phyloP scores from a whole-genome alignment of 208 protist genomes.

The Acanthamoeba lenticulata region DNA sequence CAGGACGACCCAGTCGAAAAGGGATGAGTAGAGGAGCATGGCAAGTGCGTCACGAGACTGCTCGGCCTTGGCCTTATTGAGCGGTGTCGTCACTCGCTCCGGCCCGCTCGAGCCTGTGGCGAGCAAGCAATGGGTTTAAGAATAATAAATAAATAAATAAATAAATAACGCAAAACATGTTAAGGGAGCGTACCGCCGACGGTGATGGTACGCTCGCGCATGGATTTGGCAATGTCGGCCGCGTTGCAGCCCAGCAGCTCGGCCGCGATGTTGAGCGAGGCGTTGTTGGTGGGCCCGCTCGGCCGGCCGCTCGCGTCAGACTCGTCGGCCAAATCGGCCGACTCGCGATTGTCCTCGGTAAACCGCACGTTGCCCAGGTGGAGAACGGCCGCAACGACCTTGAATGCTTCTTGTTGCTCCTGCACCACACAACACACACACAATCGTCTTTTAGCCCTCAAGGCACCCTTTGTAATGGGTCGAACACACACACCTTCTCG shows the following conservation, averaged over 20 bases:
- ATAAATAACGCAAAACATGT: too few relatives aligned
- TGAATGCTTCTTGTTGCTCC: slow-evolving; percentile 81
- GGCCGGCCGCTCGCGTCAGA: not conserved
- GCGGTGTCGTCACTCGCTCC: slow-evolving; percentile 61
- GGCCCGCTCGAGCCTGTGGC: not conserved
- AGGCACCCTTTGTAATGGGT: not conserved
- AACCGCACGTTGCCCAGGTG: slow-evolving; percentile 94
- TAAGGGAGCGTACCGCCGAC: slow-evolving; percentile 7
- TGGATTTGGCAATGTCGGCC: slow-evolving; percentile 41
- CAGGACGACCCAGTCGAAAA: slow-evolving; percentile 89
- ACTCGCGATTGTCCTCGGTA: not conserved
- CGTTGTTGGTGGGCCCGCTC: slow-evolving; percentile 11
- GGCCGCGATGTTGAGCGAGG: slow-evolving; percentile 45
- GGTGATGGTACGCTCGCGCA: slow-evolving; percentile 9
- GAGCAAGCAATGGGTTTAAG: not conserved
- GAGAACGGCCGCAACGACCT: slow-evolving; percentile 90
- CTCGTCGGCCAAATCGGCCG: not conserved
- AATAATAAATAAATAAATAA: too few relatives aligned
- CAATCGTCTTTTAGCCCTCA: not conserved
- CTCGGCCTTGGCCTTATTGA: slow-evolving; percentile 80
- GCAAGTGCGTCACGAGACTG: slow-evolving; percentile 85
- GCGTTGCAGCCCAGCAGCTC: slow-evolving; percentile 37
- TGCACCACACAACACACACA: not conserved
- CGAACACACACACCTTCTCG: not conserved
- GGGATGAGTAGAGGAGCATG: slow-evolving; percentile 86